Conservation (phyloP, 2,329 filamentous ascomycete genomes). For the Arthrobotrys entomopaga region DNA sequence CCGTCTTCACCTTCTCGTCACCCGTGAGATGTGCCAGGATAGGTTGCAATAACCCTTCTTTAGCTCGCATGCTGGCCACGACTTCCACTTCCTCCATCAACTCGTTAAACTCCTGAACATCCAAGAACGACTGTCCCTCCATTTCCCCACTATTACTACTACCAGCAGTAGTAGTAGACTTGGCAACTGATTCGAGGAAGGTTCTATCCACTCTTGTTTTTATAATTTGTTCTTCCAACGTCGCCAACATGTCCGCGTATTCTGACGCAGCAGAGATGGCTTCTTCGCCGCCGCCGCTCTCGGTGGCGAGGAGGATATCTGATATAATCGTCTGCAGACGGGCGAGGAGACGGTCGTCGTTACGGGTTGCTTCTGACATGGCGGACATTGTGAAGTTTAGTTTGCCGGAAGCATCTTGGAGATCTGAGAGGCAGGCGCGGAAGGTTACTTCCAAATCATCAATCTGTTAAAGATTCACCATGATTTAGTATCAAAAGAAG, state of each 20-base stretch:
- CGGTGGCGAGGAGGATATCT: conserved; percentile 39
- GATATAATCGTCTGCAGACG: conserved; percentile 44
- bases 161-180: not conserved
- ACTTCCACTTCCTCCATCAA: conserved; percentile 41
- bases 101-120: conserved; percentile 43
- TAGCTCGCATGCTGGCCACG: conserved; percentile 50
- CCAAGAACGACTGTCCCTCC: conserved; percentile 46
- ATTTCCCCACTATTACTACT: conserved; percentile 19
- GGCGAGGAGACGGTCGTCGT: conserved; percentile 48
- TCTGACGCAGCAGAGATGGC: conserved; percentile 33
- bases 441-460: conserved; percentile 45
- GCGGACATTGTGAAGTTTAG: conserved; percentile 48
- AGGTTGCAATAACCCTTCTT: conserved; percentile 46
- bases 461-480: conserved; percentile 36
- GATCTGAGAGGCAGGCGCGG: conserved; percentile 27
- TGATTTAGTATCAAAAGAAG: not conserved
- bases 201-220: conserved; percentile 39
- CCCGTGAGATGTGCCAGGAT: conserved; percentile 35
- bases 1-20: conserved; percentile 38
- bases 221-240: conserved; percentile 43
- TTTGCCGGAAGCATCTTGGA: conserved; percentile 45
- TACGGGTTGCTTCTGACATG: conserved; percentile 46
- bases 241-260: conserved; percentile 49
- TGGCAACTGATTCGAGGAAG: conserved; percentile 36
- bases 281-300: conserved; percentile 32